Evolutionary conservation across 2,329 filamentous ascomycete species (phyloP), one percentile per base, ranked within the genome.

Genomic region (Phyllosticta paracitricarpa): DNA sequence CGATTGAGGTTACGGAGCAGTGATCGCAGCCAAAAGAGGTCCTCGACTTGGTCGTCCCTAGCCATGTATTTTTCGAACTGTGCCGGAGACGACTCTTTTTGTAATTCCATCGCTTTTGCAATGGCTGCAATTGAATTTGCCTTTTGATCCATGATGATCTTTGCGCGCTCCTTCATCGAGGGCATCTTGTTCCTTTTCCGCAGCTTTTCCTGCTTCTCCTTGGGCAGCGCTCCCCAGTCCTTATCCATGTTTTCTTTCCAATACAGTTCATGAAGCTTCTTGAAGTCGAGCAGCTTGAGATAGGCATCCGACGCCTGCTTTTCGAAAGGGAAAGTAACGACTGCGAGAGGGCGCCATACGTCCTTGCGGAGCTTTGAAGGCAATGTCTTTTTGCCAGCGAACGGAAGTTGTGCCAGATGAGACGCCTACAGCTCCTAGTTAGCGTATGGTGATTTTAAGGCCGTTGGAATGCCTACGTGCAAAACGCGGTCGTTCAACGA

Each of bases 321-420:
- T 52, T 76, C 64, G 52, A 77, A 72, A 28, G 81, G 78, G 65
- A 87, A 84, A 64, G 80, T 78, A 56, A 86, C 75, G 26, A 80
- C 81, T 68, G 78, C 84, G 70, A 84, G 80, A 0, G 84, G 84
- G 14, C 74, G 75, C 84, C 84, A 87, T 69, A 84, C 76, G 70
- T 87, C 84, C 69, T 82, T 83, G 63, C 84, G 83, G 57, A 87
- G 73, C 7, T 70, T 71, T 51, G 81, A 72, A 28, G 84, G 84
- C 24, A 82, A 77, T 57, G 83, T 82, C 70, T 87, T 85, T 69
- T 86, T 86, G 73, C 84, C 84, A 55, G 84, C 79, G 72, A 82
- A 85, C 64, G 84, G 73, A 30, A 87, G 75, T 74, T 87, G 84
- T 28, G 78, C 77, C 63, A 86, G 65, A 74, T 48, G 40, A 48